Evolutionary conservation across 2,329 filamentous ascomycete genomes (phyloP), one percentile per base, ranked within the genome.

Genomic region (Sporothrix brunneoviolacea): DNA sequence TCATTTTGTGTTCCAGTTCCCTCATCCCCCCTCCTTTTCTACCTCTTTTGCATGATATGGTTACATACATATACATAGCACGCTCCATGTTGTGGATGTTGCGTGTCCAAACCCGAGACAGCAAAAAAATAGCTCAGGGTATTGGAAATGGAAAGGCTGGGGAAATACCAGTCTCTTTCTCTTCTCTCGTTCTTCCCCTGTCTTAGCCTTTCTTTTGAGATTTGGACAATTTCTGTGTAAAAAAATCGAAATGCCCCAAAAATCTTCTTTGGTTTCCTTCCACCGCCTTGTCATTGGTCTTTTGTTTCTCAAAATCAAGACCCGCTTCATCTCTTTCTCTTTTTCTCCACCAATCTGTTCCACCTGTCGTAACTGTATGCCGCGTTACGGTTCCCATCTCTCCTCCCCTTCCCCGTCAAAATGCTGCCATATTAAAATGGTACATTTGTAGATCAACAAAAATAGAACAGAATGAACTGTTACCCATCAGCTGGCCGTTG

Each of bases 241-340:
- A 55, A 55, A 55, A 52, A 39, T 44, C 47, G 8, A 49, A 48
- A 41, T 30, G 36, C n/a, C 42, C 6, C 43, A 47, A 37, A 18
- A 18, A 4, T n/a, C 24, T 16, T 4, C n/a, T 18, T 12, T 15
- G 4, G 13, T 27, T 24, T 33, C 15, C 37, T n/a, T 8, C 15
- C 22, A 19, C 38, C 16, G 8, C 18, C 18, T 18, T 12, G 2
- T 16, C 19, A 18, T 35, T 15, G 32, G 32, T 35, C 32, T 35
- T n/a, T 15, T 35, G 10, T 15, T 35, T 35, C 32, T 35, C 32
- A 35, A 35, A 35, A 35, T 35, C 32, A 15, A 35, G n/a, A 13
- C 32, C 12, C 7, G 12, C 32, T 35, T 6, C 7, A 10, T 5
- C 24, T 5, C 24, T 6, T 10, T 10, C 24, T 28, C 24, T 28